phyloP scores from a whole-genome alignment of 805 yeast genomes.

The Suhomyces pyralidae region DNA sequence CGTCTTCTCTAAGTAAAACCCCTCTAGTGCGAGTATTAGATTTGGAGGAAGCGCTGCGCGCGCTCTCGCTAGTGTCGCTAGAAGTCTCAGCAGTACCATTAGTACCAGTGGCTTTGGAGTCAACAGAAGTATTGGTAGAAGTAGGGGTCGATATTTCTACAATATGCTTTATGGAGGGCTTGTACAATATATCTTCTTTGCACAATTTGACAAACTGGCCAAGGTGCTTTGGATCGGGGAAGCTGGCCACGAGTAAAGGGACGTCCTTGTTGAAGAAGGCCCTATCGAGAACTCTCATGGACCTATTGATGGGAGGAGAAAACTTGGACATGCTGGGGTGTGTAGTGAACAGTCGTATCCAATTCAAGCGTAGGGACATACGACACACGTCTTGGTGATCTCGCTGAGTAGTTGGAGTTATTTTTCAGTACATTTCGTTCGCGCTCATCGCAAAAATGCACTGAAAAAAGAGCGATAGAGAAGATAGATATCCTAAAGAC shows the following conservation, averaged over 20 bases:
- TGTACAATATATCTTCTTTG: conserved; percentile 58
- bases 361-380: neutral
- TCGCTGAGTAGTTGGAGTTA: neutral
- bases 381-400: neutral
- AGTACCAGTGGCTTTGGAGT: neutral
- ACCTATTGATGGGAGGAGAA: conserved; percentile 66
- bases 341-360: neutral
- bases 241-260: conserved; percentile 61
- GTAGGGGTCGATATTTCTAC: conserved; percentile 34
- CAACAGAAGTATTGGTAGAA: neutral
- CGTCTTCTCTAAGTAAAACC: conserved; percentile 57
- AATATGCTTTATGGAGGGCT: conserved; percentile 72
- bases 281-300: conserved; percentile 65
- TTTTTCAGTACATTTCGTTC: neutral
- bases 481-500: neutral
- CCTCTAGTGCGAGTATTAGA: conserved; percentile 33
- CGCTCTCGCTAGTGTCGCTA: neutral
- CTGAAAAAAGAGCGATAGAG: neutral
- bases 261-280: conserved; percentile 57
- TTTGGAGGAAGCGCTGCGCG: neutral
- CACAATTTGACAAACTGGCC: conserved; percentile 60
- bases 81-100: neutral
- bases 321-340: conserved; percentile 28
- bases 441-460: neutral
- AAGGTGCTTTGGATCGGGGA: conserved; percentile 63